Conservation (phyloP, 495 filamentous ascomycete genomes). For the Oleoguttula mirabilis region DNA sequence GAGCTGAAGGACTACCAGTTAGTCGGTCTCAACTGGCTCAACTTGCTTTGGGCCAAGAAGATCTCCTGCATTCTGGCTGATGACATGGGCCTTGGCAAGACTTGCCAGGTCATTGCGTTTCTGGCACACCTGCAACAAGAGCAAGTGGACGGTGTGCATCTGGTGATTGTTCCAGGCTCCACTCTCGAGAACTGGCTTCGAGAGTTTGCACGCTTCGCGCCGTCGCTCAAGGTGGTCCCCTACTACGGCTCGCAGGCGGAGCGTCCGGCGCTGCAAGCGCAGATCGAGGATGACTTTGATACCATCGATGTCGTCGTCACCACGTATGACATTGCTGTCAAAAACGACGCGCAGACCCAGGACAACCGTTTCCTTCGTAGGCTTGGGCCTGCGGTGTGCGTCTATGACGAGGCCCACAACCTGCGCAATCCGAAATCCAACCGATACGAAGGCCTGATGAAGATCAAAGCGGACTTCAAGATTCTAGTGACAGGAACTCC, state of each 20-base stretch:
- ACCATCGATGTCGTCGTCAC: constrained; percentile 78
- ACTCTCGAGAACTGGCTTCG: constrained; percentile 91
- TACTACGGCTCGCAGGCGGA: constrained; percentile 64
- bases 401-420: constrained; percentile 89
- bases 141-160: constrained; percentile 59
- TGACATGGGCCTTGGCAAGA: constrained; percentile 97
- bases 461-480: constrained; percentile 63
- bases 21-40: constrained; percentile 89
- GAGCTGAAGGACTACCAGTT: constrained; percentile 84
- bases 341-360: constrained; percentile 32
- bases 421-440: constrained; percentile 76
- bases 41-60: constrained; percentile 60
- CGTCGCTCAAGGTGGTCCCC: constrained; percentile 56
- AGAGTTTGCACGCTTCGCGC: constrained; percentile 83
- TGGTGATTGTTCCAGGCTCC: constrained; percentile 82
- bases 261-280: constrained; percentile 47
- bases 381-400: constrained; percentile 48
- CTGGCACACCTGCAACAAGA: constrained; percentile 67
- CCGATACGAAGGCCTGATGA: constrained; percentile 66
- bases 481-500: constrained; percentile 88
- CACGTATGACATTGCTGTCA: constrained; percentile 67
- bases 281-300: constrained; percentile 48
- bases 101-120: constrained; percentile 89
- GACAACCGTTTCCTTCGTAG: constrained; percentile 61
- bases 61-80: constrained; percentile 86